Conservation (phyloP, 768 basidiomycete species). For the Boletellus ananas region DNA sequence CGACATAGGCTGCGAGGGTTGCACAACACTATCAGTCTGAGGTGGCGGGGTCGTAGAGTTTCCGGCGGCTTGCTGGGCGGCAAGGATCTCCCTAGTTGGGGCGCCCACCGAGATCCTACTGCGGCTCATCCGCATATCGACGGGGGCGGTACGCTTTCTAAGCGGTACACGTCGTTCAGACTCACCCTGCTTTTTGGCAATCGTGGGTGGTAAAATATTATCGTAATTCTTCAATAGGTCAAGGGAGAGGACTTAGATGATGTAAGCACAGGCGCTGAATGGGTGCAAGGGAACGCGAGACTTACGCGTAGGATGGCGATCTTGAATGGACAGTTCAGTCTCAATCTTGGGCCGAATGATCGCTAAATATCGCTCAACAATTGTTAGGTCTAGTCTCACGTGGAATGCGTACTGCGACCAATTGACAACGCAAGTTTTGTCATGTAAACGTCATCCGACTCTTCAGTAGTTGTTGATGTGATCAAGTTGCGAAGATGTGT, state of each 20-base stretch:
- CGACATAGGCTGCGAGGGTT: slow-evolving; percentile 11
- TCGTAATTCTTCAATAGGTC: slow-evolving; percentile 78
- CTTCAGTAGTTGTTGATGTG: slow-evolving; percentile 62
- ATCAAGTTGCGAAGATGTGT: slow-evolving; percentile 74
- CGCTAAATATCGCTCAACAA: slow-evolving; percentile 38
- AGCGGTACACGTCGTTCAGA: slow-evolving; percentile 80
- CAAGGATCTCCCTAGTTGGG: slow-evolving; percentile 67
- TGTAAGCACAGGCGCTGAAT: not conserved
- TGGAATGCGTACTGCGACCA: slow-evolving; percentile 65
- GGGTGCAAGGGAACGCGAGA: slow-evolving; percentile 4
- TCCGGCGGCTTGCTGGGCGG: slow-evolving; percentile 63
- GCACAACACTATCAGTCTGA: slow-evolving; percentile 12
- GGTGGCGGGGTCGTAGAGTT: slow-evolving; percentile 40
- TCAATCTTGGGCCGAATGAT: slow-evolving; percentile 81
- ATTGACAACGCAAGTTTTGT: slow-evolving; percentile 86
- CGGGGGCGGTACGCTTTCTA: slow-evolving; percentile 80
- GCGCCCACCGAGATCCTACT: slow-evolving; percentile 68
- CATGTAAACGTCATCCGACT: slow-evolving; percentile 74
- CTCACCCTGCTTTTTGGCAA: slow-evolving; percentile 82
- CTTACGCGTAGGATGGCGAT: slow-evolving; percentile 79
- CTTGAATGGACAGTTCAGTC: slow-evolving; percentile 83
- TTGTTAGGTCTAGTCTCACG: not conserved
- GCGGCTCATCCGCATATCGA: slow-evolving; percentile 87
- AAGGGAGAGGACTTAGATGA: slow-evolving; percentile 65
- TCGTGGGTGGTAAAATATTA: slow-evolving; percentile 72